A percentile compares a stretch with the other conserved stretches of the same genome.
These are phyloP conservation scores for Margaritispora aquatica DNA, from an alignment of 495 filamentous ascomycete genomes.

Conservation along the genomic window DNA sequence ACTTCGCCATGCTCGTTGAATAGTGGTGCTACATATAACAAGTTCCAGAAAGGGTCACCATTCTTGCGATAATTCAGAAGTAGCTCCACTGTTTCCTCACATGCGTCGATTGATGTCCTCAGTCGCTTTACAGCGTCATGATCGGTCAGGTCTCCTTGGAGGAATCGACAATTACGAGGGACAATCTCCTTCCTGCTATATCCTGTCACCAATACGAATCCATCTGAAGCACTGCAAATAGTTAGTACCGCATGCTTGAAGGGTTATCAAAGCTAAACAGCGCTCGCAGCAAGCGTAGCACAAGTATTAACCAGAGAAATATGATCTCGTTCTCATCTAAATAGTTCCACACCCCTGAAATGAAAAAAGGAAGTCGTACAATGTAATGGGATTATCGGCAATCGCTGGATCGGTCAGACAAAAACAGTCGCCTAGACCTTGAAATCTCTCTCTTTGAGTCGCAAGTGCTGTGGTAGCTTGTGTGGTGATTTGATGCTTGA, in stretches of 20 bases:
- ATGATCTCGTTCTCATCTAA: too few species aligned
- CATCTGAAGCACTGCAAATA: slow-evolving; percentile 45
- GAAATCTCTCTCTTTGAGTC: slow-evolving; percentile 28
- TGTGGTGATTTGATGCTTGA: slow-evolving; percentile 35
- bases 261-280: too few species aligned
- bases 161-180: slow-evolving; percentile 42
- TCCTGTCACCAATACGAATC: slow-evolving; percentile 41
- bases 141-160: slow-evolving; percentile 44
- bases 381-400: slow-evolving; percentile 46
- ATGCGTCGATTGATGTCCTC: slow-evolving; percentile 32
- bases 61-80: slow-evolving; percentile 46
- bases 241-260: too few species aligned
- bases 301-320: too few species aligned
- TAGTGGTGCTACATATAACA: slow-evolving; percentile 46
- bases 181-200: slow-evolving; percentile 41
- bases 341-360: too few species aligned
- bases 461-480: slow-evolving; percentile 34
- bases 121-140: slow-evolving; percentile 31
- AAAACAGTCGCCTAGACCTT: slow-evolving; percentile 39
- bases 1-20: slow-evolving; percentile 35
- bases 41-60: slow-evolving; percentile 49
- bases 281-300: too few species aligned
- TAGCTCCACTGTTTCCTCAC: slow-evolving; percentile 43
- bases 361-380: too few species aligned
- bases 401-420: slow-evolving; percentile 36